Evolutionary conservation across 352 stramenopile species (phyloP), one percentile per base, ranked within the genome.

Genomic region (Aphanomyces euteiches): DNA sequence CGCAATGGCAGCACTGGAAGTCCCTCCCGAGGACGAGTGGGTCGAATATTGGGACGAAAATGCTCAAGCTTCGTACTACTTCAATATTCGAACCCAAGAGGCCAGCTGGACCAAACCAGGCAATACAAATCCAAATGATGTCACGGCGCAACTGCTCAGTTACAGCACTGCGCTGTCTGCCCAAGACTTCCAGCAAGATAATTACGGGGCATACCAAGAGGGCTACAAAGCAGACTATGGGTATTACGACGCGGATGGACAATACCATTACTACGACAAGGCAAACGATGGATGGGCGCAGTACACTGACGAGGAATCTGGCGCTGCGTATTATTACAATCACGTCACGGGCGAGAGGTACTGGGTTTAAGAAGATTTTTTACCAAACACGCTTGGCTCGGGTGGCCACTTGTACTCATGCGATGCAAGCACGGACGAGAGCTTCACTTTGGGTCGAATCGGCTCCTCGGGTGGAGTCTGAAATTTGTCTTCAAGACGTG

Each of bases 21-120:
- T 57, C 1, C 47, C 71, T 10, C 80, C 69, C 28, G 64, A 76
- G 6, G 84, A 90, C 5, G 84, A 95, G 53, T 96, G 89, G 89
- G 84, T 94, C 68, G 86, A 96, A 69, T 95, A 95, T 73, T 95
- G 87, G 89, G 89, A 96, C 72, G 89, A 96, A 43, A 95, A 87
- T 56, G 86, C 86, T 2, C 86, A 93, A 43, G 87, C 89, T 17
- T 93, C 82, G 45, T 96, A 96, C 69, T 96, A 89, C 72, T 96
- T 91, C 81, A 95, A 95, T 68, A 90, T 88, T 38, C 79, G 81
- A 6, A 96, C 89, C 1, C 87, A 96, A 59, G 88, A 95, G 73
- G 88, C 87, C 54, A 93, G 81, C 65, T 96, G 88, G 88, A 93
- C 85, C 64, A 67, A 47, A 21, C 67, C 67, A 17, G 67, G 67